A percentile compares a stretch with the other conserved stretches of the same genome.
Conservation (phyloP, 345 rosid species). For the Erucastrum elatum region DNA sequence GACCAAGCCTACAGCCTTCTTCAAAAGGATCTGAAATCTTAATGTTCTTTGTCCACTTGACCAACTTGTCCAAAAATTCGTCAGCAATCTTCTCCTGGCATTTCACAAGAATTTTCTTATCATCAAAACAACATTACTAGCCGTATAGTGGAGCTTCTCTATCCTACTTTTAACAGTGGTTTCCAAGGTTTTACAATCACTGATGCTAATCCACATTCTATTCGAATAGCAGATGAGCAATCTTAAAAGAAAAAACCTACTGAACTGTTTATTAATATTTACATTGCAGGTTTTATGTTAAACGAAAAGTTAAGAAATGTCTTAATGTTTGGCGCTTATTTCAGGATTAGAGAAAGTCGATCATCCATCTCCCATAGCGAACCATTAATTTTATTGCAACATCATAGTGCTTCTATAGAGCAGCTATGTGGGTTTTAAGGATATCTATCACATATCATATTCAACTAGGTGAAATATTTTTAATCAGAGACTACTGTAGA, state of each 20-base stretch:
- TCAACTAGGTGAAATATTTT: not conserved
- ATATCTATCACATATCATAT: not conserved
- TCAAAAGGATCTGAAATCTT: slow-evolving; percentile 91
- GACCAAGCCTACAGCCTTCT: slow-evolving; percentile 95
- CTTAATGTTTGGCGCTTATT: not conserved
- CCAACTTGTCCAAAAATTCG: slow-evolving; percentile 68
- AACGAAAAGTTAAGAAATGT: not conserved
- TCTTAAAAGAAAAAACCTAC: not conserved
- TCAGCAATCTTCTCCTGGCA: slow-evolving; percentile 74
- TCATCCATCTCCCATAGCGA: not conserved
- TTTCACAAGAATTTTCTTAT: slow-evolving; percentile 21
- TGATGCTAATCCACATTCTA: slow-evolving; percentile 10
- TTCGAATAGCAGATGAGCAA: not conserved
- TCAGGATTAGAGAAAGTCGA: not conserved
- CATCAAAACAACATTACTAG: slow-evolving; percentile 16
- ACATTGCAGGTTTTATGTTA: slow-evolving; percentile 4
- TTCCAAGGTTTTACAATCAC: not conserved
- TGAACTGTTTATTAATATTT: not conserved
- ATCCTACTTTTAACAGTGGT: not conserved
- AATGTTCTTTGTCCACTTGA: slow-evolving; percentile 73
- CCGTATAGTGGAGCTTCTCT: slow-evolving; percentile 6
- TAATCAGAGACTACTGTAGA: slow-evolving; percentile 1
- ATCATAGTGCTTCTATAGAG: slow-evolving; percentile 1
- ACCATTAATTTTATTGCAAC: not conserved
- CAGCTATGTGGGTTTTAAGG: not conserved